These are phyloP conservation scores for Sporopachydermia quercuum DNA, from an alignment of 805 yeast species.

Conservation along the genomic window DNA sequence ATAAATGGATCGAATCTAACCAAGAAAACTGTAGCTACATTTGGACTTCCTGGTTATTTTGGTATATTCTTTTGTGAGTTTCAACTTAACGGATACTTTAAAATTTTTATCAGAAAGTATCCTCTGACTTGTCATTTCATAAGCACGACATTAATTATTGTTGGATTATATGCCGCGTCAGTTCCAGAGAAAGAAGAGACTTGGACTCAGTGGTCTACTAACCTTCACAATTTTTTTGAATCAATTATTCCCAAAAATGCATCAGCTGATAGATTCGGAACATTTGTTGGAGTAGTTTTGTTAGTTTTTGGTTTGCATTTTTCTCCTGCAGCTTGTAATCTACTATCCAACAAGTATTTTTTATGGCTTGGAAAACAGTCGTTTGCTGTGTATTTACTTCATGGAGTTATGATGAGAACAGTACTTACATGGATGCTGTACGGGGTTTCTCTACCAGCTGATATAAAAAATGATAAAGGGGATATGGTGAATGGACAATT, in stretches of 20 bases:
- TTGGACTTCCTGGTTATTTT: neutral
- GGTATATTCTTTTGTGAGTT: neutral
- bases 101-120: neutral
- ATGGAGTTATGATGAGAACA: neutral
- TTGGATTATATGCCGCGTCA: neutral
- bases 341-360: neutral
- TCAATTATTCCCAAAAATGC: neutral
- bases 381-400: neutral
- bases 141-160: neutral
- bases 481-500: neutral
- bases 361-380: conserved; percentile 1
- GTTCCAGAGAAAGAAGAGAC: neutral
- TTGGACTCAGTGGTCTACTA: neutral
- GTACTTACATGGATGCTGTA: neutral
- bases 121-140: neutral
- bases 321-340: neutral
- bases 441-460: neutral
- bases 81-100: neutral
- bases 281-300: neutral
- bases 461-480: neutral
- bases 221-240: neutral
- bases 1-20: no score
- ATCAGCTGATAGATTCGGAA: neutral
- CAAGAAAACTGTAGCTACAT: neutral
- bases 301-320: neutral